Base-by-base conservation (phyloP, 345 rosid species). In the Gossypium mustelinum region DNA sequence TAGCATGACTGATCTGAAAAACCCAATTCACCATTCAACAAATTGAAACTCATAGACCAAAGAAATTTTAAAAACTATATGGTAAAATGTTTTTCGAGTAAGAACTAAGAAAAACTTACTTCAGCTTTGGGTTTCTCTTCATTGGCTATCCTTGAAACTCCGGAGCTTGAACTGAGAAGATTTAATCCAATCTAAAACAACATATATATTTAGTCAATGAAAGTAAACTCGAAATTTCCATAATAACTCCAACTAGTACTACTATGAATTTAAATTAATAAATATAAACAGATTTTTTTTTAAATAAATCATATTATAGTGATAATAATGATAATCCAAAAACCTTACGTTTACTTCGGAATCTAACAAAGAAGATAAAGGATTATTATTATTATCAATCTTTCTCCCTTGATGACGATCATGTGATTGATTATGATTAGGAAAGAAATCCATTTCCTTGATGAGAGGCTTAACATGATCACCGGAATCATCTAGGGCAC, bases 371-470 rank as follows among this genome's bases (percentile, higher is more conserved):
- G 81, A n/a, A 10, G 79, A 55, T 2, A 88, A 74, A 48, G 67
- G 75, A 22, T 34, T 61, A 25, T 68, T 24, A 25, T 68, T 24
- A 22, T 43, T 59, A 70, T 70, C 12, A 29, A 10, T 70, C 69
- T 80, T 81, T 41, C 58, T 80, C 57, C 76, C 77, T 70, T 76
- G 84, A 54, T 43, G 45, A 51, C 61, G 65, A 82, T 86, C 86
- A 27, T 52, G 69, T 7, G 77, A 75, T 73, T 81, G 83, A 58
- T 64, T 79, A 43, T 75, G 81, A 3, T 68, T 52, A 0, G 93
- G 87, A 61, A 94, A 94, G 92, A 94, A 94, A 84, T 94, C 97
- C 70, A 90, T 78, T 84, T 92, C 97, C 83, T 85, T 83, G 78
- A 90, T 87, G 27, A 77, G 76, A 44, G 84, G 77, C 58, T 74